Evolutionary conservation across 1,139 yeast genomes (phyloP), one percentile per base, ranked within the genome.

Genomic region (Kodamaea sp.): DNA sequence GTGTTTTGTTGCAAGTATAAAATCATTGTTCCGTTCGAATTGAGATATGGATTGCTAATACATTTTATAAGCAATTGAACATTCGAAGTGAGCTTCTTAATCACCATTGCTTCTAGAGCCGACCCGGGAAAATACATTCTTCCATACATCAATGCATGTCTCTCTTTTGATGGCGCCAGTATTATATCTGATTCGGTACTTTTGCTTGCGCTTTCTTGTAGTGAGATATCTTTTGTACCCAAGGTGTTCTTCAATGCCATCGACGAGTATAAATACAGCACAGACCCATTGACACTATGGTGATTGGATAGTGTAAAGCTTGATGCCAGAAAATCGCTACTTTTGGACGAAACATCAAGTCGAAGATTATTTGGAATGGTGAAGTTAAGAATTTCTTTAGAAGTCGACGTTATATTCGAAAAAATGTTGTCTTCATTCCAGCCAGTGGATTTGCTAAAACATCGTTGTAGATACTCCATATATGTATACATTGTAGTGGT

Each of bases 71-170:
- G 63, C 26, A 88, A 48, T 52, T 88, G 95, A 8, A 89, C 65
- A 41, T 70, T 67, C 11, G 73, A 62, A 4, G 84, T 63, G 30
- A 88, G 52, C 41, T 89, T 68, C 45, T 85, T 79, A 30, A 90
- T 79, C 8, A 82, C 54, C 94, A 92, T 83, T 1, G 96, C 96
- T 58, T 92, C 98, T 6, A 94, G 64, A 5, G 87, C 82, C 20
- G 88, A 81, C 1, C 89, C 86, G 0, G 98, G 98, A 47, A 92
- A 81, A 54, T 84, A 86, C 79, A 94, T 78, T 45, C 95, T 70
- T 1, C 97, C 98, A 56, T 88, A 92, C 20, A 68, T 47, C 26
- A 70, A 54, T 2, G 66, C 49, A 15, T 53, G 52, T 32, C 43
- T 50, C 12, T 32, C 39, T 32, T 29, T 11, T 37, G 24, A 20